Evolutionary conservation across 495 filamentous ascomycete species (phyloP), one percentile per base, ranked within the genome.

Genomic region (Xylaria flabelliformis): DNA sequence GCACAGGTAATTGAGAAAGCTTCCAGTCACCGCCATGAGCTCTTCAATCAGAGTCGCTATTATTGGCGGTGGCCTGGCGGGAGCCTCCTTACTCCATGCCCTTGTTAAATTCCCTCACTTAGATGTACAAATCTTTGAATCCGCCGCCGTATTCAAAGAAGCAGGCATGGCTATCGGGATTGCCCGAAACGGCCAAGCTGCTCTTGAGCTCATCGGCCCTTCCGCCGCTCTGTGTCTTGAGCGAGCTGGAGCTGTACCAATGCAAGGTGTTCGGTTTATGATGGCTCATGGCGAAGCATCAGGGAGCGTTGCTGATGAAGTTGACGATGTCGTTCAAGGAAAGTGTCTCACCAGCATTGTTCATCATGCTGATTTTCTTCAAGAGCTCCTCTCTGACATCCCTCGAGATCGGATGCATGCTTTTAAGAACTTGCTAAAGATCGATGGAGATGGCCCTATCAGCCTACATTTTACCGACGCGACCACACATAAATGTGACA

Each of bases 381-480:
- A 73, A 34, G 70, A 76, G 46, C 56, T 76, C 5, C 74, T 76
- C 2, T 53, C 69, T 34, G 62, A 61, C 39, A 44, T 74, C 0
- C 70, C 74, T 9, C 26, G 21, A 5, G 67, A 74, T 10, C 61
- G 56, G 12, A 72, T 76, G 69, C 74, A 76, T 41, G 63, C 70
- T 26, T 70, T 55, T 5, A 78, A 77, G 67, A 74, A 74, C 21
- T 70, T 76, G 0, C 48, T 46, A 0, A 62, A 53, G 7, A 67
- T 77, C 36, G 68, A 76, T 0, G 58, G 29, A 62, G 36, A 78
- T 53, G 72, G 61, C 8, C 46, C 64, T 29, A 39, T 77, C 3
- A 74, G 66, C 2, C 74, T 80, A 1, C 13, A 69, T 26, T 82
- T 80, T 53, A 51, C 77, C 10, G 80, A 85, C 64, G 84, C 83